A percentile compares a stretch with the other conserved stretches of the same genome.
phyloP scores from a whole-genome alignment of 768 basidiomycete genomes.

The Auriscalpium orientale region DNA sequence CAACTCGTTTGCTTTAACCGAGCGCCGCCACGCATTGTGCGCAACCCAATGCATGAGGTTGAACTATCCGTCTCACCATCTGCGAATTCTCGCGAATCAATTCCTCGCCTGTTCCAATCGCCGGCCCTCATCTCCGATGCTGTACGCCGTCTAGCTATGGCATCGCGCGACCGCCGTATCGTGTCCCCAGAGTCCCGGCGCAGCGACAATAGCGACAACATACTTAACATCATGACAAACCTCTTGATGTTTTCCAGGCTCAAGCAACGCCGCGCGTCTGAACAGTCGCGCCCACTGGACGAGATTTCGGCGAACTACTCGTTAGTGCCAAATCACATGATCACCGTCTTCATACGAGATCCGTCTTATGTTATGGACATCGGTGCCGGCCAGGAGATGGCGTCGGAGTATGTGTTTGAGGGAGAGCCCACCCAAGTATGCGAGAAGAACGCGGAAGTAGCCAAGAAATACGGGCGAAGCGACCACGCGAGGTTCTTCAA shows the following conservation, averaged over 20 bases:
- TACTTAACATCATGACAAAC: conserved; percentile 73
- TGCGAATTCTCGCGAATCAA: conserved; percentile 17
- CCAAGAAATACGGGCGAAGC: conserved; percentile 2
- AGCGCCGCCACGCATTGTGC: conserved; percentile 63
- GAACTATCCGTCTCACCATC: conserved; percentile 35
- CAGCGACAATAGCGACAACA: conserved; percentile 46
- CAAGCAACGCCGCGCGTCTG: conserved; percentile 39
- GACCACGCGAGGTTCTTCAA: conserved; percentile 15
- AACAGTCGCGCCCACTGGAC: conserved; percentile 29
- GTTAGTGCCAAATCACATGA: conserved; percentile 29
- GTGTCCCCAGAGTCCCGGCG: conserved; percentile 32
- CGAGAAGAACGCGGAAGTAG: conserved; percentile 10
- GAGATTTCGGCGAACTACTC: conserved; percentile 59
- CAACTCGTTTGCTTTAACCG: conserved; percentile 85
- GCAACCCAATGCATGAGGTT: conserved; percentile 43
- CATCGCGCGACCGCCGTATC: conserved; percentile 48
- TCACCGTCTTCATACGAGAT: conserved; percentile 18
- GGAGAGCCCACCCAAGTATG: conserved; percentile 7
- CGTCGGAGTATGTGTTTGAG: conserved; percentile 12
- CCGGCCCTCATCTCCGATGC: conserved; percentile 70
- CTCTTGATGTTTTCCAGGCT: conserved; percentile 53
- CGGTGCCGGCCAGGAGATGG: conserved; percentile 10
- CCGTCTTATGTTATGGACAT: conserved; percentile 5
- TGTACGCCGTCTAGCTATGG: conserved; percentile 53
- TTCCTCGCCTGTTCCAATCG: conserved; percentile 41